These are phyloP conservation scores for Tillandsia leiboldiana DNA, from an alignment of 176 grass and related monocot genomes.

Conservation along the genomic window DNA sequence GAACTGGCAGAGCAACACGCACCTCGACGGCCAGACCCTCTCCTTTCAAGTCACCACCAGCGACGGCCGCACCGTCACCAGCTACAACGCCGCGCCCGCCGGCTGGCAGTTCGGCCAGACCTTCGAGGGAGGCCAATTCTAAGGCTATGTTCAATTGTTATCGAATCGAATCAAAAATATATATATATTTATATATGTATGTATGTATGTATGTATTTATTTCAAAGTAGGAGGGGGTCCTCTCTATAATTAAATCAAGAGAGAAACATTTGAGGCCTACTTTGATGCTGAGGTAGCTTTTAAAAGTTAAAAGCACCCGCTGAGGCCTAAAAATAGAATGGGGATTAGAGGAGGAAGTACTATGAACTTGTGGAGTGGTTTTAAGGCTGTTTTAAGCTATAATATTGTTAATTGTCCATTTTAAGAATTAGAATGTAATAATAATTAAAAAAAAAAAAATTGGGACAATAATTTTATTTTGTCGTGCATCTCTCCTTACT, in stretches of 20 bases:
- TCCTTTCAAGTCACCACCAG: conserved; percentile 65
- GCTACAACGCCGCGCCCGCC: conserved; percentile 41
- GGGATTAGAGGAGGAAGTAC: not conserved
- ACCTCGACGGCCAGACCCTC: conserved; percentile 51
- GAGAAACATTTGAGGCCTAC: not conserved
- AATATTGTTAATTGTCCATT: no score
- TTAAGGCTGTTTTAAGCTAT: no score
- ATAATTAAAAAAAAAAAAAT: no score
- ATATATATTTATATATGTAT: not conserved
- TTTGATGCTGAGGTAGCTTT: conserved; percentile 20
- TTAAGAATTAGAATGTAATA: no score
- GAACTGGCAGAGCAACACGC: conserved; percentile 71
- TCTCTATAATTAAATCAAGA: not conserved
- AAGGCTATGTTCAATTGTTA: not conserved
- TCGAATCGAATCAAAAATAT: not conserved
- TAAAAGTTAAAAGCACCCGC: conserved; percentile 16
- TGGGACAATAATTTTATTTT: no score
- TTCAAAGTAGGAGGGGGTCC: no score
- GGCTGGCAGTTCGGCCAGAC: conserved; percentile 74
- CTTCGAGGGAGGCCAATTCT: conserved; percentile 59
- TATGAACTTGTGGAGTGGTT: not conserved
- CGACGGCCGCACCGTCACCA: conserved; percentile 56
- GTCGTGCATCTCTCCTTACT: no score
- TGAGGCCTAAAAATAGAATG: not conserved
- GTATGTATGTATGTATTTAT: not conserved